These are phyloP conservation scores for Dendrocalamus sinicus DNA, from an alignment of 176 grass and related monocot genomes.

Conservation along the genomic window DNA sequence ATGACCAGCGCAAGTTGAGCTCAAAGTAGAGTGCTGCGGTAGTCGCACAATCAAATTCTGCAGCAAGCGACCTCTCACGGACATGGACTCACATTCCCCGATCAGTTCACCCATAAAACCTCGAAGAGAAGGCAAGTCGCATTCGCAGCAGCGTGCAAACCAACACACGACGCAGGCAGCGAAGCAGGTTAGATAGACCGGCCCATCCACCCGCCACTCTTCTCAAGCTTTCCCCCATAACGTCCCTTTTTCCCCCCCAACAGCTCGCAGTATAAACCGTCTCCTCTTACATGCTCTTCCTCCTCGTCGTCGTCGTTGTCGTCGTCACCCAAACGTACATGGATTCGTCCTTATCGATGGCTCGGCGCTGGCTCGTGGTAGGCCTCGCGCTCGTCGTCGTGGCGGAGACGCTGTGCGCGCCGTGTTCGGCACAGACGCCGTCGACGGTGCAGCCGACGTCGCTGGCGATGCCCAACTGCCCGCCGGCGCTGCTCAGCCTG, in stretches of 20 bases:
- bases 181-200: slow-evolving; percentile 48
- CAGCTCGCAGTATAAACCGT: slow-evolving; percentile 42
- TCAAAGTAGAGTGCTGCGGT: not conserved
- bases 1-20: slow-evolving; percentile 30
- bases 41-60: not conserved
- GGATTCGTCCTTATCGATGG: slow-evolving; percentile 28
- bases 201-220: slow-evolving; percentile 44
- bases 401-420: not conserved
- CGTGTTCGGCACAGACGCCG: slow-evolving; percentile 43
- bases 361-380: not conserved
- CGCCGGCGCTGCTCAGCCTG: slow-evolving; percentile 53
- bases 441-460: not conserved
- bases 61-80: not conserved
- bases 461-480: slow-evolving; percentile 47
- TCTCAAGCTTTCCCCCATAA: not conserved
- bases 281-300: not conserved
- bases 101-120: slow-evolving; percentile 45
- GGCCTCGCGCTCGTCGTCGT: not conserved
- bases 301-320: not conserved
- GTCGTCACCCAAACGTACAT: not conserved
- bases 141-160: not conserved
- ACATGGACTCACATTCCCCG: slow-evolving; percentile 18
- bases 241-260: slow-evolving; percentile 28
- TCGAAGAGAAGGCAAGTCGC: not conserved
- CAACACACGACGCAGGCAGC: not conserved